Base-by-base conservation (phyloP, 352 stramenopile species). In the Globisporangium orthogonon region DNA sequence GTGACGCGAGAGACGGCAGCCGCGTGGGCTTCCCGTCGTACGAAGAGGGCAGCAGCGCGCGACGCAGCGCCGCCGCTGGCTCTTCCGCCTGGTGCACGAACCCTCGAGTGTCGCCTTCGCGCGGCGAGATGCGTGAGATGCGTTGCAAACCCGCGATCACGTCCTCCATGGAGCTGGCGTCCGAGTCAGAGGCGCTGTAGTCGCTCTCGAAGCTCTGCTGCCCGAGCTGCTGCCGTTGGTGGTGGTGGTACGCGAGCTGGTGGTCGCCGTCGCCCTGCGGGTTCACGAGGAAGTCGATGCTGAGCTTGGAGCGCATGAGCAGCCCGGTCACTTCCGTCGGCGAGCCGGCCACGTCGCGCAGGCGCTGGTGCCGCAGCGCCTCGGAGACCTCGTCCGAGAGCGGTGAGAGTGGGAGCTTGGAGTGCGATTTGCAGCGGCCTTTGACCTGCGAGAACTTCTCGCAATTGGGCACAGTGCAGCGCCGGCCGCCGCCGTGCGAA, bases 361-460 rank as follows among this genome's bases (percentile, higher is more conserved):
- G 43, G 45, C 14, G 63, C 47, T 47, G 63, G 68, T 55, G 66
- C n/a, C 51, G 60, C 41, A 52, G 53, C 17, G 67, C 45, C 17
- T 58, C 56, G 2, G 52, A 52, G 37, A 50, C 46, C 37, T 62
- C 53, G 11, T 65, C 52, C 3, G 61, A 61, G 29, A 78, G 40
- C 44, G 58, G 40, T 40, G 61, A 46, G 50, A 64, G 43, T 3
- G 61, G 61, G 7, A 91, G 73, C 72, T 94, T 94, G 9, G 81
- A 89, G 67, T 94, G 83, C 37, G 78, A 86, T 72, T 94, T 94
- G 70, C 83, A 94, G 23, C 83, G 83, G 28, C 83, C 83, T 44
- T 90, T 90, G 58, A 94, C 83, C 60, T 94, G 83, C n/a, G 83
- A 90, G 57, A 94, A 94, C 71, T 94, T 94, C 54, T 90, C 73